phyloP scores from a whole-genome alignment of 2,329 filamentous ascomycete species.

The Penicillium hesseltinei region DNA sequence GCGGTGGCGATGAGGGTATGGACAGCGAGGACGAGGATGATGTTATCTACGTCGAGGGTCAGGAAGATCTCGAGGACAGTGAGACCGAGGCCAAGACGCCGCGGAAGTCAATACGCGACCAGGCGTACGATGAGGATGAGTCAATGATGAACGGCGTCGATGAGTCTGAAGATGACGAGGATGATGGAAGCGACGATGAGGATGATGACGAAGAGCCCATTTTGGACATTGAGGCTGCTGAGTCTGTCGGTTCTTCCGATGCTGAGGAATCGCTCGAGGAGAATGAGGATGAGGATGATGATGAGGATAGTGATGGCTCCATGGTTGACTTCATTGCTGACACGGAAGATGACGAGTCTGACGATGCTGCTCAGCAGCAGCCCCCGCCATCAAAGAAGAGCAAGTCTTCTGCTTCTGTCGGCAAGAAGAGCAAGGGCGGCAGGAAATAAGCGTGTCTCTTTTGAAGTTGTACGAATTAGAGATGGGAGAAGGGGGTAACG shows the following conservation, averaged over 20 bases:
- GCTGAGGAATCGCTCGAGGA: conserved; percentile 56
- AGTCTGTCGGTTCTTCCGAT: conserved; percentile 43
- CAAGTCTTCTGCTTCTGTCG: conserved; percentile 23
- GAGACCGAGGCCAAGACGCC: conserved; percentile 35
- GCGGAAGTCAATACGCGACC: conserved; percentile 39
- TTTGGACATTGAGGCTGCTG: conserved; percentile 46
- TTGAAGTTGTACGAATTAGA: conserved; percentile 15
- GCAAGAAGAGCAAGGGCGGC: conserved; percentile 35
- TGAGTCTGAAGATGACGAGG: conserved; percentile 49
- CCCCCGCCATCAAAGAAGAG: conserved; percentile 37
- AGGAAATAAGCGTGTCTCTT: conserved; percentile 29
- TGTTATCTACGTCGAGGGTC: conserved; percentile 83
- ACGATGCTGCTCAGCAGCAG: conserved; percentile 29
- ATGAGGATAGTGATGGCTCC: conserved; percentile 58
- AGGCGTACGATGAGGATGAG: conserved; percentile 44
- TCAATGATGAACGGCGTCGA: conserved; percentile 43
- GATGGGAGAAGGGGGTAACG: conserved; percentile 17
- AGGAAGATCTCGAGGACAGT: conserved; percentile 58
- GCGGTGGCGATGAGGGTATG: conserved; percentile 46
- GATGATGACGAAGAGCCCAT: conserved; percentile 42
- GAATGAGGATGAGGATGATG: conserved; percentile 62
- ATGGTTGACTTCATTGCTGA: conserved; percentile 49
- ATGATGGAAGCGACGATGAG: conserved; percentile 58
- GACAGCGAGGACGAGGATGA: conserved; percentile 63
- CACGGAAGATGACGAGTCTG: conserved; percentile 44